phyloP scores from a whole-genome alignment of 305 asterid genomes.

The Fraxinus sp. region DNA sequence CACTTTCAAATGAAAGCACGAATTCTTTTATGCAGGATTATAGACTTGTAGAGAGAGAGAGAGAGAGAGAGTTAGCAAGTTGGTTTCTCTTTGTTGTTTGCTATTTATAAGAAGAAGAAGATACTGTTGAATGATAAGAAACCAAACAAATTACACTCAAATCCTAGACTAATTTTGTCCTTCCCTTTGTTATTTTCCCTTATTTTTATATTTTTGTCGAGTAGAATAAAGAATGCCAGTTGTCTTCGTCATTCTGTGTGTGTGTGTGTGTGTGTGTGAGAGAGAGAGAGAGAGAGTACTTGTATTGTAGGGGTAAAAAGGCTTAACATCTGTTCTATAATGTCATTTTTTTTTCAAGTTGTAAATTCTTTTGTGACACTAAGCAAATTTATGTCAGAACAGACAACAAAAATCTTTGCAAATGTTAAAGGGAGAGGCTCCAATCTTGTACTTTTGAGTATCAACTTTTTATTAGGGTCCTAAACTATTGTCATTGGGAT shows the following conservation, averaged over 20 bases:
- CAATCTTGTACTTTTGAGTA: background rate
- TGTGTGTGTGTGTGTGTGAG: background rate
- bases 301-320: slow-evolving; percentile 10
- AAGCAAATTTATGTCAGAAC: background rate
- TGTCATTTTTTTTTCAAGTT: too few species aligned
- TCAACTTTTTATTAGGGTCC: too few species aligned
- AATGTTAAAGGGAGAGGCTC: background rate
- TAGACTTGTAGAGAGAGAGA: slow-evolving; percentile 2
- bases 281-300: slow-evolving; percentile 25
- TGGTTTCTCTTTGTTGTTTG: slow-evolving; percentile 21
- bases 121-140: slow-evolving; percentile 24
- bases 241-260: slow-evolving; percentile 32
- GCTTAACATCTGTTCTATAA: background rate
- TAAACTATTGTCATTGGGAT: background rate
- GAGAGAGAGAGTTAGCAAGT: background rate
- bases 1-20: background rate
- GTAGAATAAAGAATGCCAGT: slow-evolving; percentile 52
- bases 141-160: slow-evolving; percentile 36
- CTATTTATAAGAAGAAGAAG: slow-evolving; percentile 32
- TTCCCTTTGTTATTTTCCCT: slow-evolving; percentile 33
- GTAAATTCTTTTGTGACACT: background rate
- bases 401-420: background rate
- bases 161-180: slow-evolving; percentile 31
- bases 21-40: background rate
- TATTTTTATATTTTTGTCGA: slow-evolving; percentile 26